These are phyloP conservation scores for Botrytis medusae DNA, from an alignment of 2,329 filamentous ascomycete species.

Conservation along the genomic window DNA sequence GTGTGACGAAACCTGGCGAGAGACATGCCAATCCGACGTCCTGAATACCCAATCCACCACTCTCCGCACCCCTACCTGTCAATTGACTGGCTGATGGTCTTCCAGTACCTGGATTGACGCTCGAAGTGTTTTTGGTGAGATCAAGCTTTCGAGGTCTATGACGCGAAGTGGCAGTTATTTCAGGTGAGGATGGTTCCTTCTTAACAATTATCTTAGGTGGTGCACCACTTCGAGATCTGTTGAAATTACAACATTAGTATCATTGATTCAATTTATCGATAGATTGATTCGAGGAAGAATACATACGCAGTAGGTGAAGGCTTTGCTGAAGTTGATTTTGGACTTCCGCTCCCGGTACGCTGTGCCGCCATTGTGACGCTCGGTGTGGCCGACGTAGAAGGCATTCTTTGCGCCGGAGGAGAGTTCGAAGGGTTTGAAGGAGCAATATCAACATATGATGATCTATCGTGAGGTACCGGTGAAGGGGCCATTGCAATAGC, in stretches of 20 bases:
- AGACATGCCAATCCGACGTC: constrained; percentile 92
- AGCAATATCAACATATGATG: constrained; percentile 54
- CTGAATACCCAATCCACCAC: constrained; percentile 73
- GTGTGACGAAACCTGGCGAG: constrained; percentile 92
- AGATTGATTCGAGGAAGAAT: not conserved
- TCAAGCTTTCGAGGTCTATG: constrained; percentile 77
- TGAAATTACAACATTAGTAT: constrained; percentile 35
- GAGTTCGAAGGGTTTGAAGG: constrained; percentile 39
- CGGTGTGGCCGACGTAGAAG: constrained; percentile 43
- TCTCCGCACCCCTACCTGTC: constrained; percentile 66
- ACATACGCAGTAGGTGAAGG: constrained; percentile 63
- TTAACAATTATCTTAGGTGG: constrained; percentile 87
- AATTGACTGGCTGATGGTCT: constrained; percentile 67
- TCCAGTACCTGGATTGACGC: constrained; percentile 54
- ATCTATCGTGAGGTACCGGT: constrained; percentile 64
- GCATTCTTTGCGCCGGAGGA: constrained; percentile 35
- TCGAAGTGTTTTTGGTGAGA: constrained; percentile 65
- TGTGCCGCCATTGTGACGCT: constrained; percentile 46
- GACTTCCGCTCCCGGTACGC: constrained; percentile 56
- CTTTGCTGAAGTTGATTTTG: constrained; percentile 49
- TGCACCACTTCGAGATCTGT: constrained; percentile 52
- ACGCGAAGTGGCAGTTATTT: constrained; percentile 64
- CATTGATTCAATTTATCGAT: not conserved
- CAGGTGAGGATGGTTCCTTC: constrained; percentile 90
- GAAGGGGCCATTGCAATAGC: constrained; percentile 68